These are phyloP conservation scores for Circinella umbellata DNA, from an alignment of 371 early-diverging fungal species.

Conservation along the genomic window DNA sequence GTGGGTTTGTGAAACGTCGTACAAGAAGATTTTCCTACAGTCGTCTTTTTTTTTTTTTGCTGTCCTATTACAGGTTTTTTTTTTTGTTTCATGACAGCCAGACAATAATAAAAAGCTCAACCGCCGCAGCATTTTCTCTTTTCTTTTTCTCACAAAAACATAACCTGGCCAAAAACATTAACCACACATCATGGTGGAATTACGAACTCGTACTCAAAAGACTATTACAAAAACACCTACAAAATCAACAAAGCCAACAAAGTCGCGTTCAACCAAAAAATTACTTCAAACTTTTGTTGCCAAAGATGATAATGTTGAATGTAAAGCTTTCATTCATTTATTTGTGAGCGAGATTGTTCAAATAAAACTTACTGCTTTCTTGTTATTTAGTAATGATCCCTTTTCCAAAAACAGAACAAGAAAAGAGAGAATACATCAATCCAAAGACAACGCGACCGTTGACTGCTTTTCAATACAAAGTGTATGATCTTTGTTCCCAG, in stretches of 20 bases:
- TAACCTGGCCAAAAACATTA: no score
- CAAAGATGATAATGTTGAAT: conserved; percentile 33
- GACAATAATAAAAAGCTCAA: neutral
- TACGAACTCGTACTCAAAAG: conserved; percentile 8
- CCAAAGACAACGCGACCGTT: conserved; percentile 58
- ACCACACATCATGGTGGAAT: conserved; percentile 1
- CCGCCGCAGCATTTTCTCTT: conserved; percentile 2
- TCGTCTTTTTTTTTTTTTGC: no score
- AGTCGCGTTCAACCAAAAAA: neutral
- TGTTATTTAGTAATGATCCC: conserved; percentile 27
- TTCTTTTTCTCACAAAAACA: neutral
- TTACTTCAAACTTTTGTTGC: conserved; percentile 22
- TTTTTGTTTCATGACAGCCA: neutral
- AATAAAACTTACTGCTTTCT: neutral
- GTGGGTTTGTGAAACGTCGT: neutral
- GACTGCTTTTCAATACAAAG: conserved; percentile 75
- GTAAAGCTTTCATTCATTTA: conserved; percentile 7
- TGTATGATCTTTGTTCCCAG: conserved; percentile 74
- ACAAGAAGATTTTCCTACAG: neutral
- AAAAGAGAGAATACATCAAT: conserved; percentile 55
- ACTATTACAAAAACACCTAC: neutral
- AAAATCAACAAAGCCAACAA: neutral
- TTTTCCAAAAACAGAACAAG: conserved; percentile 47
- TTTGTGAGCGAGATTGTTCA: neutral
- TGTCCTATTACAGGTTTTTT: no score